Evolutionary conservation across 192 early-diverging fungal species (phyloP).

Genomic region (Linderina pennispora): DNA sequence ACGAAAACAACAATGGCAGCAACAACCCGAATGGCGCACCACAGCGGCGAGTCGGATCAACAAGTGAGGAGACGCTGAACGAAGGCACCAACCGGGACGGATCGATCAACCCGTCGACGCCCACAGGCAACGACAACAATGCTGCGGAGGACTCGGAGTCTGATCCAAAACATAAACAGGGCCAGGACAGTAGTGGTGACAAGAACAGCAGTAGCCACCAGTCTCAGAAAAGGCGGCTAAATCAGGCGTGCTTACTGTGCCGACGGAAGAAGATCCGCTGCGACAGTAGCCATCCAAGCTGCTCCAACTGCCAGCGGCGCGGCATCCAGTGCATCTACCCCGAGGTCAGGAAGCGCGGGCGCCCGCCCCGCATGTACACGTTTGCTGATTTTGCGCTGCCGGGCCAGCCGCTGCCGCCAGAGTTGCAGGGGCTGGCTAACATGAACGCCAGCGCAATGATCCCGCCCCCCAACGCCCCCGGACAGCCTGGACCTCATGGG

Average conservation of each 20-base stretch:
- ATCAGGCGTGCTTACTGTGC: conserved; percentile 44
- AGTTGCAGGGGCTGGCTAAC: conserved; percentile 27
- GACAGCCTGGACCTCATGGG: neutral
- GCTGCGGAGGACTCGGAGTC: neutral
- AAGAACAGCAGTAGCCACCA: conserved; percentile 8
- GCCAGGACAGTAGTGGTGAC: neutral
- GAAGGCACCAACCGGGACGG: neutral
- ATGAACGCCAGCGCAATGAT: conserved; percentile 38
- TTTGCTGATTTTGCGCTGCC: conserved; percentile 44
- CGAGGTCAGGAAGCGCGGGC: conserved; percentile 39
- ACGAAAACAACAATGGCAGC: neutral
- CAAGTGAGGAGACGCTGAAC: neutral
- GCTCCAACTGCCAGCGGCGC: conserved; percentile 40
- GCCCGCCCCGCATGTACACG: conserved; percentile 45
- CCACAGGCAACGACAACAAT: neutral
- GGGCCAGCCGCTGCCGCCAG: conserved; percentile 42
- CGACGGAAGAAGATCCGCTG: conserved; percentile 47
- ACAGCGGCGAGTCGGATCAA: neutral
- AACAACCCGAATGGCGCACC: too few species aligned
- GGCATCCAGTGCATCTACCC: conserved; percentile 48
- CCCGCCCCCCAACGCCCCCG: neutral
- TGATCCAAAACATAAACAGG: neutral
- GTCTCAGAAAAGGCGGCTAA: conserved; percentile 40
- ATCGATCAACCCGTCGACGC: too few species aligned
- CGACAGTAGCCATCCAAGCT: conserved; percentile 41